Evolutionary conservation across 2,329 filamentous ascomycete species (phyloP), one percentile per base, ranked within the genome.

Genomic region (Blastomyces gilchristii): DNA sequence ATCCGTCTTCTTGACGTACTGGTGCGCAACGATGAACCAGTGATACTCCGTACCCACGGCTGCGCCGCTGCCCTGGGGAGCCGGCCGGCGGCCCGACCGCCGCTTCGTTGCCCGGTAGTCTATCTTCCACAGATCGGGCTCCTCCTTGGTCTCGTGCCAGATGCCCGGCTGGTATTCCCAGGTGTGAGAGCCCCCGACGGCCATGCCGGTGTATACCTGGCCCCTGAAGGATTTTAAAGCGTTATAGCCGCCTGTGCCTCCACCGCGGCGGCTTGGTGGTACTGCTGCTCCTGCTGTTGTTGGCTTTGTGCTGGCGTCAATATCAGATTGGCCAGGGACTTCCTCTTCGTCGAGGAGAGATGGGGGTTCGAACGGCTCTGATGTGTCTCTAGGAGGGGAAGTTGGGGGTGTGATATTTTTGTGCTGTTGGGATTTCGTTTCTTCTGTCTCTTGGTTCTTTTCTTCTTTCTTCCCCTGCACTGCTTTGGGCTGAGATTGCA

Each of bases 91-190:
- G 9, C 41, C 56, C 12, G n/a, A 25, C 41, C 28, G 69, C 73
- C 43, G 69, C 64, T 75, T 75, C 22, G 68, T 72, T 9, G 72
- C 71, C 28, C 65, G 63, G 62, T 71, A 74, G 53, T 74, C 70
- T 37, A 75, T 70, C 47, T 67, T 67, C 72, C 74, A 75, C 5
- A 73, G 65, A 66, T 75, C 72, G 1, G 73, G 73, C 57, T 74
- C 73, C 39, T 70, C 66, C 56, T 73, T 75, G 3, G 73, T 75
- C 60, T 75, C 73, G 52, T 72, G 72, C 72, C 72, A 75, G 12
- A 67, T 62, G 0, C 73, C 73, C n/a, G 67, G 67, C 28, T 74
- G 71, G 57, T 76, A 76, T 53, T 70, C 74, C 73, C 74, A 76
- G 34, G 68, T 74, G 62, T 75, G 72, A 0, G 73, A 74, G 9